These are phyloP conservation scores for Haplosporangium sp. DNA, from an alignment of 371 early-diverging fungal genomes.

Conservation along the genomic window DNA sequence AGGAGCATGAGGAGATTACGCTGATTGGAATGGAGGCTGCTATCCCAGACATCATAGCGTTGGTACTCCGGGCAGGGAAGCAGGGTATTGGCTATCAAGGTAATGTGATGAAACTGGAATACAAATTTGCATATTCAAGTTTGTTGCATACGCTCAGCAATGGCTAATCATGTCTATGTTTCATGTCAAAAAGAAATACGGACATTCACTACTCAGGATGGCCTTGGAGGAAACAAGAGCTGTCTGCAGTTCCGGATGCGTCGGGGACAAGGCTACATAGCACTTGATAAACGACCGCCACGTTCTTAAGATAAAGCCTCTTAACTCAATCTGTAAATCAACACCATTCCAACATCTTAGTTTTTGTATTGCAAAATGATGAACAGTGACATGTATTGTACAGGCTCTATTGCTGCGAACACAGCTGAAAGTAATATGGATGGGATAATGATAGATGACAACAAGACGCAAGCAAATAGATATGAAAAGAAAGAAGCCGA, in stretches of 20 bases:
- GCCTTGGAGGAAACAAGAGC: conserved; percentile 52
- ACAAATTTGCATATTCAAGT: too few species aligned
- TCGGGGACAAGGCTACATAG: conserved; percentile 38
- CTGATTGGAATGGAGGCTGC: conserved; percentile 54
- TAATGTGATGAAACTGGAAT: conserved; percentile 11
- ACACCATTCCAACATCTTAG: too few species aligned
- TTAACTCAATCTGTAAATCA: too few species aligned
- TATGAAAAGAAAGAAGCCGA: not conserved
- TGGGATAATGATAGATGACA: too few species aligned
- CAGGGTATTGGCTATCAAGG: conserved; percentile 52
- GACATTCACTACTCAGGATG: conserved; percentile 53
- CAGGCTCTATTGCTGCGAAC: too few species aligned
- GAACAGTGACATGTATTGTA: too few species aligned
- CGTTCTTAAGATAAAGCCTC: conserved; percentile 6
- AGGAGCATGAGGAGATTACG: conserved; percentile 49
- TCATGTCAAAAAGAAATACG: conserved; percentile 28
- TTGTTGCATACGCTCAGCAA: too few species aligned
- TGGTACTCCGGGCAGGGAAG: conserved; percentile 43
- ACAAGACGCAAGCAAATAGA: not conserved
- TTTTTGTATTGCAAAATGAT: too few species aligned
- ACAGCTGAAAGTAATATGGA: too few species aligned
- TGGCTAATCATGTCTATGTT: not conserved
- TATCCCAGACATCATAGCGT: conserved; percentile 45
- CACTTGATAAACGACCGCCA: conserved; percentile 40
- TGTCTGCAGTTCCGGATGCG: conserved; percentile 52